phyloP scores from a whole-genome alignment of 2,329 filamentous ascomycete species.

The Penicillium occitanis region DNA sequence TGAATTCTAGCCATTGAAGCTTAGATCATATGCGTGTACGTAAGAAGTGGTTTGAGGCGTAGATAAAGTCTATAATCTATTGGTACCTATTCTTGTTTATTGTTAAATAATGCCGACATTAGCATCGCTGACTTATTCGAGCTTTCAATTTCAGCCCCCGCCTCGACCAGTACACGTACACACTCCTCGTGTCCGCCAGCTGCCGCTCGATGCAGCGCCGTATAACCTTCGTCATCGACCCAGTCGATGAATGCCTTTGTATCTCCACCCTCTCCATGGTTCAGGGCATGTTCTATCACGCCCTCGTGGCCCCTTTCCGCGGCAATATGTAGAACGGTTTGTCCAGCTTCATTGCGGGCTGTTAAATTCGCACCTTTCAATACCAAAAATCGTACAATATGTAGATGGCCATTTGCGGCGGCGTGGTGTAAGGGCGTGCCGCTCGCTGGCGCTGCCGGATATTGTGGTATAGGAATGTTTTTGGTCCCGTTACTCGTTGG shows the following conservation, averaged over 20 bases:
- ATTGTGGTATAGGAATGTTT: neutral
- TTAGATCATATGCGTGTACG: neutral
- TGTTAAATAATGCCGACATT: neutral
- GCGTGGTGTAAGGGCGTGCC: constrained; percentile 3
- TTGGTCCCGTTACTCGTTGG: neutral
- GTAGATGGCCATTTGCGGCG: neutral
- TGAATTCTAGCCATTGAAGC: neutral
- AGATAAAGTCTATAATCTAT: neutral
- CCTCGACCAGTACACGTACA: constrained; percentile 13
- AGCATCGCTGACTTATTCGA: constrained; percentile 6
- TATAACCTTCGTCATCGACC: constrained; percentile 3
- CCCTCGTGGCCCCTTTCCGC: neutral
- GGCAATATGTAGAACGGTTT: neutral
- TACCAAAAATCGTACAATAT: neutral
- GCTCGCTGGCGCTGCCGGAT: neutral
- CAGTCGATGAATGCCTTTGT: constrained; percentile 27
- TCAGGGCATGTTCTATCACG: neutral
- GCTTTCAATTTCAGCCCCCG: constrained; percentile 12
- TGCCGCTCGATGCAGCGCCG: constrained; percentile 24
- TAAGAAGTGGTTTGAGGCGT: neutral
- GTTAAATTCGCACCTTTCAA: neutral
- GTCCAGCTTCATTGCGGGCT: constrained; percentile 33
- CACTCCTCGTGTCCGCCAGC: constrained; percentile 15
- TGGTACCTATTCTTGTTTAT: neutral
- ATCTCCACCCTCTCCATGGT: constrained; percentile 42